A percentile compares a stretch with the other conserved stretches of the same genome.
phyloP scores from a whole-genome alignment of 1,284 basidiomycete genomes.

The Amylostereum areolatum region DNA sequence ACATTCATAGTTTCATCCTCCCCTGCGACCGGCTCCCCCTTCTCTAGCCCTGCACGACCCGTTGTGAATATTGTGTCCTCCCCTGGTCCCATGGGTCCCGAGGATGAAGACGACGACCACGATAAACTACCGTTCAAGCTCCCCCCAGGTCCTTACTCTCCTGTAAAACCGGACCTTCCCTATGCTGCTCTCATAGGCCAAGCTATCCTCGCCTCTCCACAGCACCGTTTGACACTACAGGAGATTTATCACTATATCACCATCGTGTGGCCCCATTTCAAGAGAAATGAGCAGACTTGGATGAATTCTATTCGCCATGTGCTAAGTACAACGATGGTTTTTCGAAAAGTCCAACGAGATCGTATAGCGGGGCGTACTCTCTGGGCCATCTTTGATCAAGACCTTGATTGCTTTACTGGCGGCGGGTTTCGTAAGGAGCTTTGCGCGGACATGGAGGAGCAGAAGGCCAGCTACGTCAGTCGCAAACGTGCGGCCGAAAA shows the following conservation, averaged over 20 bases:
- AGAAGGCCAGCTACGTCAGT: constrained; percentile 31
- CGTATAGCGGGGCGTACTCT: constrained; percentile 64
- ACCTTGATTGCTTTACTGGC: constrained; percentile 62
- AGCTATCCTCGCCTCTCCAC: constrained; percentile 81
- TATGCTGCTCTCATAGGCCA: constrained; percentile 96
- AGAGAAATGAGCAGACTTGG: constrained; percentile 92
- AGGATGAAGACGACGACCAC: constrained; percentile 53
- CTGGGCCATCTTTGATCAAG: constrained; percentile 73
- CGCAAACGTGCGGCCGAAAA: constrained; percentile 25
- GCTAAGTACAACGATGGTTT: constrained; percentile 76
- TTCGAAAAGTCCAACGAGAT: constrained; percentile 65
- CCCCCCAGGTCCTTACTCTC: constrained; percentile 78
- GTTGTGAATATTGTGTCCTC: constrained; percentile 72
- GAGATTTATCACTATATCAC: constrained; percentile 97
- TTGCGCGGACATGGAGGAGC: constrained; percentile 55
- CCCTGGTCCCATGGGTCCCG: constrained; percentile 62
- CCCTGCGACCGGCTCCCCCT: constrained; percentile 47
- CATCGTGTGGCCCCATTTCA: constrained; percentile 90
- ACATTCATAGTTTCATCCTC: constrained; percentile 38
- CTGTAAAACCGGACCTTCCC: constrained; percentile 74
- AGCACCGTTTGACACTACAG: constrained; percentile 84
- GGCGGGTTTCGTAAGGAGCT: constrained; percentile 67
- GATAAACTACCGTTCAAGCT: constrained; percentile 67
- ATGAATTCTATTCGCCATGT: constrained; percentile 90
- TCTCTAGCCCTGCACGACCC: constrained; percentile 36